Base-by-base conservation (phyloP, 2,329 filamentous ascomycete species). In the Neonectria faginata region DNA sequence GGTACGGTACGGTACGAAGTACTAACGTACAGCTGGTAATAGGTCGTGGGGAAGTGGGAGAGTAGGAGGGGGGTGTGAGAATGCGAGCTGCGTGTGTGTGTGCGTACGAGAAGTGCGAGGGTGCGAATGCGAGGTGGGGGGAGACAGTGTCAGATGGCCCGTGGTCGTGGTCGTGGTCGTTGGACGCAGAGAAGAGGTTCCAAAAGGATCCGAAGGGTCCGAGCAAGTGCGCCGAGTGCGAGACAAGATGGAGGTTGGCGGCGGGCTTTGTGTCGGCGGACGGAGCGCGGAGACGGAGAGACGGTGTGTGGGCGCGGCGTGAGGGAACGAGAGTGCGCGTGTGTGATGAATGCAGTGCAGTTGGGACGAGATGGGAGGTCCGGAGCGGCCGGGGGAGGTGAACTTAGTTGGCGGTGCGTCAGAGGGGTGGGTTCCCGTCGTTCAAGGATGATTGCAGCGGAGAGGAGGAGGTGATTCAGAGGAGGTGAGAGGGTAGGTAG, bases 1-100 rank as follows among this genome's bases (percentile, higher is more conserved):
- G 65, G 56, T 65, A 66, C 64, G 25, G 25, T 25, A 25, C 25
- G 60, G 62, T 63, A 57, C 62, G 58, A 48, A 33, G 50, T 51
- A 45, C 55, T 36, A 36, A 36, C 45, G 29, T 16, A 6, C 41
- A 31, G 54, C 41, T 18, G 10, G n/a, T 20, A 25, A 25, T 25
- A 25, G 25, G 5, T 50, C 48, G 48, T 51, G 48, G 48, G 29
- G 48, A 51, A 51, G 27, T 11, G 27, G 6, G 25, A 31, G 25
- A 25, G 25, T 25, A 5, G 25, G 25, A 25, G 47, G n/a, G 47
- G 47, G 14, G 47, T 8, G 27, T 33, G 27, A n/a, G 27, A 48
- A 31, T 31, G 45, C 9, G 22, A 18, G 44, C 22, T 48, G 44
- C 12, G 45, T 50, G 25, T 14, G 54, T 29, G 45, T 9, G 45